phyloP scores from a whole-genome alignment of 2,329 filamentous ascomycete genomes.

The Nothomitra cinnamomea region DNA sequence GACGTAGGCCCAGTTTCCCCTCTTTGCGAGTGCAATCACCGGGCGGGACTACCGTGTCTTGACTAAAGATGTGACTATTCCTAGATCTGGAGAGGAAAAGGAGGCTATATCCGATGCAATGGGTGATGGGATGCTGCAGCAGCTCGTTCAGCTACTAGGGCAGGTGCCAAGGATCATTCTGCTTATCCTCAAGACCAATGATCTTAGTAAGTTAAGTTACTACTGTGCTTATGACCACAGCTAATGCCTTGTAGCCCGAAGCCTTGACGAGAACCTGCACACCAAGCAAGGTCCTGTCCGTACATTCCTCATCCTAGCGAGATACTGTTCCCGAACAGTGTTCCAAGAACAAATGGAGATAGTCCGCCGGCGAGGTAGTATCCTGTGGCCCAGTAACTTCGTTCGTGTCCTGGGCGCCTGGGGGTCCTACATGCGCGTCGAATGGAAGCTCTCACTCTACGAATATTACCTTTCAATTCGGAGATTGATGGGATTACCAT shows the following conservation, averaged over 20 bases:
- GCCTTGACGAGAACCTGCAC: conserved; percentile 77
- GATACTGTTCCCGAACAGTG: conserved; percentile 50
- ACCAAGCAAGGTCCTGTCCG: conserved; percentile 50
- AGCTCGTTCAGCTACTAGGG: conserved; percentile 75
- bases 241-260: conserved; percentile 39
- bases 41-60: conserved; percentile 77
- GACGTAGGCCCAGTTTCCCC: conserved; percentile 41
- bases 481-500: neutral
- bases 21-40: conserved; percentile 93
- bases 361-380: conserved; percentile 34
- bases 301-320: conserved; percentile 49
- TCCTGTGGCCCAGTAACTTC: conserved; percentile 42
- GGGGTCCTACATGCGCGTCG: conserved; percentile 40
- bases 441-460: conserved; percentile 45
- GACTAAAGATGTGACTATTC: conserved; percentile 36
- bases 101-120: conserved; percentile 70
- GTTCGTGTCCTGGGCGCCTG: conserved; percentile 38
- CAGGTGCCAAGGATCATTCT: conserved; percentile 79
- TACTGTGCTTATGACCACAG: neutral
- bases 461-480: conserved; percentile 23
- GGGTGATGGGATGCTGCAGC: conserved; percentile 73
- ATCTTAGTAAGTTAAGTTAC: conserved; percentile 44
- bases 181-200: conserved; percentile 93
- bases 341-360: conserved; percentile 46
- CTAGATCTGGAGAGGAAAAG: conserved; percentile 60